Percentiles rank a stretch among this genome's conserved stretches.
Conservation (phyloP, 2,329 filamentous ascomycete genomes). For the Cryoendolithus antarcticus region DNA sequence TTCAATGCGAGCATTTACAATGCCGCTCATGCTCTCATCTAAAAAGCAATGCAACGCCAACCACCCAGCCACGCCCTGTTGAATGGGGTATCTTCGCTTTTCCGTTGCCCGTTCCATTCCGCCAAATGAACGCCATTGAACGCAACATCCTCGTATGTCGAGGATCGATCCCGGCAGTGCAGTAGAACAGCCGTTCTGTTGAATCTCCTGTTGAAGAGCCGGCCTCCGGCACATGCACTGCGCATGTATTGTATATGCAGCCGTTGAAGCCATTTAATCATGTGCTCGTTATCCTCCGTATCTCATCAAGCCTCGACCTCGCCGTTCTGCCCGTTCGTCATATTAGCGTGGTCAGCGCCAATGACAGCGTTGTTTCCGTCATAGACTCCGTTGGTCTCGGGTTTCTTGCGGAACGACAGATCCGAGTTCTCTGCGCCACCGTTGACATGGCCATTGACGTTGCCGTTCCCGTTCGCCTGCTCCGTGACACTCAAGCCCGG, state of each 20-base stretch:
- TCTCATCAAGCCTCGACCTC: too few relatives aligned
- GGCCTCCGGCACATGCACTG: too few relatives aligned
- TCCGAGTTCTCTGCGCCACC: not conserved
- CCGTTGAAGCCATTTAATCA: too few relatives aligned
- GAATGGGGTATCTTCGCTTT: slow-evolving; percentile 22
- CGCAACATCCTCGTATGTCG: not conserved
- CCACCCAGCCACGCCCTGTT: slow-evolving; percentile 11
- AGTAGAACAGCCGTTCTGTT: too few relatives aligned
- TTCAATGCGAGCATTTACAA: too few relatives aligned
- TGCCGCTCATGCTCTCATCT: too few relatives aligned
- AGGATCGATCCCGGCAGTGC: too few relatives aligned
- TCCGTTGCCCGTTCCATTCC: slow-evolving; percentile 1
- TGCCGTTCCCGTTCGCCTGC: slow-evolving; percentile 8
- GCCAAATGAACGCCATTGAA: slow-evolving; percentile 8
- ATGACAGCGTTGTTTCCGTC: slow-evolving; percentile 20
- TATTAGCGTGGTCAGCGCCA: slow-evolving; percentile 12
- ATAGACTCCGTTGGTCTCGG: slow-evolving; percentile 19
- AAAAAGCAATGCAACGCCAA: too few relatives aligned
- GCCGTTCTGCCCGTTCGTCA: too few relatives aligned
- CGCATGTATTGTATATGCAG: too few relatives aligned
- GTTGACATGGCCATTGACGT: slow-evolving; percentile 7
- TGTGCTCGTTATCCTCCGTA: too few relatives aligned
- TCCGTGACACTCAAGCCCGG: slow-evolving; percentile 1
- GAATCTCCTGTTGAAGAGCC: too few relatives aligned
- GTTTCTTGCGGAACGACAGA: slow-evolving; percentile 4